phyloP scores from a whole-genome alignment of 164 flowering plant species.

The Aristolochia contorta region DNA sequence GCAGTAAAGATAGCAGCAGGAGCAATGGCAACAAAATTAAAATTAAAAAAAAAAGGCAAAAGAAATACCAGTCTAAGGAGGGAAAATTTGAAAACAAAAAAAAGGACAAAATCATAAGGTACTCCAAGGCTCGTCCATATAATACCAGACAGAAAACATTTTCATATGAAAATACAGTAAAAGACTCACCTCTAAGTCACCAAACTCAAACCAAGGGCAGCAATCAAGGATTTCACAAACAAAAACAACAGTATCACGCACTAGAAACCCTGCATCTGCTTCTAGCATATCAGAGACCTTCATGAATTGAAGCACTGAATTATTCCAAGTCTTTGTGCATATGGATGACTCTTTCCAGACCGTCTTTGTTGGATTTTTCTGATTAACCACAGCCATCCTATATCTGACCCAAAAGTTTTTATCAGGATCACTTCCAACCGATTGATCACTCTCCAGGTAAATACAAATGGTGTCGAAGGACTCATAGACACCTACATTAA shows the following conservation, averaged over 20 bases:
- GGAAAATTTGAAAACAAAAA: too few species aligned
- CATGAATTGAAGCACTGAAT: constrained; percentile 98
- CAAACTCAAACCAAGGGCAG: constrained; percentile 99
- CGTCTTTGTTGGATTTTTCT: constrained; percentile 79
- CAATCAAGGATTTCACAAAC: constrained; percentile 97
- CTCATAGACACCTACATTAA: constrained; percentile 73
- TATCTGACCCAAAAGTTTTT: constrained; percentile 97
- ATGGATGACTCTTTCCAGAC: constrained; percentile 98
- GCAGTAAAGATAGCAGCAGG: too few species aligned
- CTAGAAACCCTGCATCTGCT: constrained; percentile 88
- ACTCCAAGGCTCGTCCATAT: too few species aligned
- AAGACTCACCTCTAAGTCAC: constrained; percentile 82
- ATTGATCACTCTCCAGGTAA: constrained; percentile 95
- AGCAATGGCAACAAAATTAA: too few species aligned
- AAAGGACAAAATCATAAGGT: too few species aligned
- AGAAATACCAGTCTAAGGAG: too few species aligned
- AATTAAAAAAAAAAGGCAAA: too few species aligned
- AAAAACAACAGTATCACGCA: constrained; percentile 91
- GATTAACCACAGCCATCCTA: constrained; percentile 88
- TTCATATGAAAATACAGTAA: background rate
- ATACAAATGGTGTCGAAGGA: constrained; percentile 96
- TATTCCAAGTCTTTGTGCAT: constrained; percentile 98
- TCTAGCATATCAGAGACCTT: constrained; percentile 99
- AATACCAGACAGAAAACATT: too few species aligned
- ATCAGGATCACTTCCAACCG: constrained; percentile 82